phyloP scores from a whole-genome alignment of 2,329 filamentous ascomycete species.

The Pseudocercospora cruenta region DNA sequence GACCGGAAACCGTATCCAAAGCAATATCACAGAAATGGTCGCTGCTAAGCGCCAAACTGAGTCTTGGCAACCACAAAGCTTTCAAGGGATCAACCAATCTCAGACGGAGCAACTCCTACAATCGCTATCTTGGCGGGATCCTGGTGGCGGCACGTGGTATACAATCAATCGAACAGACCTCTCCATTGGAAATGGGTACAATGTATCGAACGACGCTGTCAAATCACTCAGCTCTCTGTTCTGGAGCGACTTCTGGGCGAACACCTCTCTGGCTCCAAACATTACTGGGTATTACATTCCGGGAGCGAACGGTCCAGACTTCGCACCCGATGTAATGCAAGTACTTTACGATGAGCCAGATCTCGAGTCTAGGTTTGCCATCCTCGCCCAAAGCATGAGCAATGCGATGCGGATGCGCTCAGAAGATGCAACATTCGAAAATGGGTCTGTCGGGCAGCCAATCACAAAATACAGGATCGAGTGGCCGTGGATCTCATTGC shows the following conservation, averaged over 20 bases:
- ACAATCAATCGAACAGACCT: constrained; percentile 14
- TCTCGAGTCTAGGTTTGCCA: constrained; percentile 14
- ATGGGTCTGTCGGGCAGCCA: not conserved
- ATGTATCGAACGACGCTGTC: constrained; percentile 18
- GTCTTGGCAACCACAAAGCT: constrained; percentile 2
- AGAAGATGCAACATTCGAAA: not conserved
- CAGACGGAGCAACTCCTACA: not conserved
- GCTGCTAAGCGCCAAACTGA: not conserved
- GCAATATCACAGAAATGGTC: not conserved
- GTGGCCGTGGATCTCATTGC: constrained; percentile 15
- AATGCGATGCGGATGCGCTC: constrained; percentile 15
- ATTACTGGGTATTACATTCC: not conserved
- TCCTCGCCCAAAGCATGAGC: constrained; percentile 23
- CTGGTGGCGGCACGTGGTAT: not conserved
- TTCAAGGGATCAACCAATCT: not conserved
- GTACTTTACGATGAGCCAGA: not conserved
- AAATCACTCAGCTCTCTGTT: constrained; percentile 14
- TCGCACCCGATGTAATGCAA: not conserved
- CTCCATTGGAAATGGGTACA: constrained; percentile 9
- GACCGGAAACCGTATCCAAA: not conserved
- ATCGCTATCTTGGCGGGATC: not conserved
- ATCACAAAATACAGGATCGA: constrained; percentile 7
- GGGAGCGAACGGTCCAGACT: not conserved
- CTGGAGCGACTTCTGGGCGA: not conserved
- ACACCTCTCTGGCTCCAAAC: not conserved